Evolutionary conservation across 1,139 yeast species (phyloP), one percentile per base, ranked within the genome.

Genomic region (Lizanozyma gosingica): DNA sequence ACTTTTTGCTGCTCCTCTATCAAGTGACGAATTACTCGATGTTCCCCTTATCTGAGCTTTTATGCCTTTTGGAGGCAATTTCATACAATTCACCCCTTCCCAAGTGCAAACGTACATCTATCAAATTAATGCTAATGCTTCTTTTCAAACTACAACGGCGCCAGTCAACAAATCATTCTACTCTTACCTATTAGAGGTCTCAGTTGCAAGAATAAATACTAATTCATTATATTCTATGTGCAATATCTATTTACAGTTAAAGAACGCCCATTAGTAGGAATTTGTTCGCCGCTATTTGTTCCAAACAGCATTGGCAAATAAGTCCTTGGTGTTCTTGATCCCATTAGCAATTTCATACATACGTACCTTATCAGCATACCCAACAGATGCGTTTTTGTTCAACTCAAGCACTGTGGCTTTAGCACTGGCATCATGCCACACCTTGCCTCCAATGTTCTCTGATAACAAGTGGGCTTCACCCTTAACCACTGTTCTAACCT

Each of bases 301-400:
- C 55, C 55, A 52, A 17, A 46, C 45, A 16, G 53, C 54, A 17
- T 43, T 41, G 17, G 45, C 46, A 27, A 51, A 41, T 40, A 50
- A 42, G 35, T 49, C 53, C 45, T 49, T 46, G 14, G 51, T 43
- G 35, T 45, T 41, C 42, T 47, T 49, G 37, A 47, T 40, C n/a
- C 55, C 55, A 35, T 46, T 50, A 34, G 46, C 52, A 34, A 46
- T 46, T 34, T 50, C 54, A 36, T 42, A 51, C 32, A 51, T 42
- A 17, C 29, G 29, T 22, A 6, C 11, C 11, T 22, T 22, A 11
- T 22, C 29, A 22, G 29, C 29, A 11, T 22, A 22, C 9, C 9
- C 6, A 22, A 22, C 9, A 22, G 29, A 6, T 6, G 11, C 29
- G 11, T 22, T 22, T 11, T 22, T 22, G 29, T 22, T 22, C 29